Conservation (phyloP, 257 asterid genomes). For the Nemophila menziesii region DNA sequence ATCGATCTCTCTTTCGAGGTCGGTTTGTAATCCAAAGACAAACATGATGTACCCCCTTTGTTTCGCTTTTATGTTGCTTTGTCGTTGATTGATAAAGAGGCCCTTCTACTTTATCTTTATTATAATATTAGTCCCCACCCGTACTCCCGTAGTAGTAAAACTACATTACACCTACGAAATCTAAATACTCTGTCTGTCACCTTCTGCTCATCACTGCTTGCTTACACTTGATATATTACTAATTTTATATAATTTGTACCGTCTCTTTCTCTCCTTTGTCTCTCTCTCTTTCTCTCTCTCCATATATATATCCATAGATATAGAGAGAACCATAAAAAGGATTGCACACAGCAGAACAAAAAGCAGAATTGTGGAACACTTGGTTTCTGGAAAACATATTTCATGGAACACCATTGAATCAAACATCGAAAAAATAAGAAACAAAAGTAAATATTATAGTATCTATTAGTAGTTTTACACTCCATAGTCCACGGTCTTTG, state of each 20-base stretch:
- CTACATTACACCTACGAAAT: too few species aligned
- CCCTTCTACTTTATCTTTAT: neutral
- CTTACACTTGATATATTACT: neutral
- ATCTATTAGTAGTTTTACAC: neutral
- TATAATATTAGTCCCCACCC: too few species aligned
- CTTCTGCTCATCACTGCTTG: neutral
- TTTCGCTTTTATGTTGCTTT: too few species aligned
- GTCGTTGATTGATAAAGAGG: neutral
- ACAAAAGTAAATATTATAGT: too few species aligned
- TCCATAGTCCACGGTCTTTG: neutral
- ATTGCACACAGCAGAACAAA: neutral
- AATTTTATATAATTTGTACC: too few species aligned
- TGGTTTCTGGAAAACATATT: neutral
- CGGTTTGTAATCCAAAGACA: too few species aligned
- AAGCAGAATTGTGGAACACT: neutral
- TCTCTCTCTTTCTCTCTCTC: neutral
- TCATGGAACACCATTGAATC: slow-evolving; percentile 1
- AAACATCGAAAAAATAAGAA: too few species aligned
- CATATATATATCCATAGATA: neutral
- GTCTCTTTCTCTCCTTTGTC: neutral
- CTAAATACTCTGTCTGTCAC: neutral
- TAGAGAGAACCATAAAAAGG: slow-evolving; percentile 1
- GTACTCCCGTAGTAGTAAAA: too few species aligned
- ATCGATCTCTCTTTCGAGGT: too few species aligned
- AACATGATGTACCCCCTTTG: too few species aligned